Percentiles rank a stretch among this genome's conserved stretches.
phyloP scores from a whole-genome alignment of 2,329 filamentous ascomycete genomes.

The Hymenoscyphus scutula region DNA sequence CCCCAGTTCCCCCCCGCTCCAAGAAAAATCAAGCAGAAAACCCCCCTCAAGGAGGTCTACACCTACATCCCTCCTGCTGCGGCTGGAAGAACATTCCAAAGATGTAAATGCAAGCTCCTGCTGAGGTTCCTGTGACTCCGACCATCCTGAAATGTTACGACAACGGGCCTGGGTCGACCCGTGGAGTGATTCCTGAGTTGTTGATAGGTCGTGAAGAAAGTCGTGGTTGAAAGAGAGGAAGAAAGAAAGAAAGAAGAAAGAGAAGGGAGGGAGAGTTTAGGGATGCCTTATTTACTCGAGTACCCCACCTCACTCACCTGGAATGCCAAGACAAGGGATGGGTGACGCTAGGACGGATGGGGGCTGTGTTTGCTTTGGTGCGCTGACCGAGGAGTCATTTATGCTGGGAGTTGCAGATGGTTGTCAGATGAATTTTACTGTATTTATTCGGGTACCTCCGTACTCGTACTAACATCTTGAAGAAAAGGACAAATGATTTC shows the following conservation, averaged over 20 bases:
- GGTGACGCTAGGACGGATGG: neutral
- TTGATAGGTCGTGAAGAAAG: neutral
- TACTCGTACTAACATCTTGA: too few species aligned
- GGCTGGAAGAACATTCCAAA: neutral
- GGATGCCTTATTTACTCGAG: too few species aligned
- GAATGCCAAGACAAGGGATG: too few species aligned
- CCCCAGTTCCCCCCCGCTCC: neutral
- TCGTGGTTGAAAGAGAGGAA: neutral
- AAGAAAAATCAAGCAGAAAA: neutral
- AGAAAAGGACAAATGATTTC: too few species aligned
- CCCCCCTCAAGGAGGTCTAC: neutral
- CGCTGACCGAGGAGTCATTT: neutral
- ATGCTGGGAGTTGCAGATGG: neutral
- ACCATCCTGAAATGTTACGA: slow-evolving; percentile 4
- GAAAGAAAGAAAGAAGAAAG: too few species aligned
- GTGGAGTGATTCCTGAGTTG: neutral
- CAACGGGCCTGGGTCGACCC: neutral
- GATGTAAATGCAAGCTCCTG: neutral
- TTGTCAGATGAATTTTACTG: too few species aligned
- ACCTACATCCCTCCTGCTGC: neutral
- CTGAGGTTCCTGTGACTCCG: neutral
- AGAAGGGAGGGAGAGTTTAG: neutral
- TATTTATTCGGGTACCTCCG: too few species aligned
- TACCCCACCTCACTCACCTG: too few species aligned
- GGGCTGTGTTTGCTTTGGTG: neutral